Conservation (phyloP, 352 stramenopile species). For the Pythium aristosporum region DNA sequence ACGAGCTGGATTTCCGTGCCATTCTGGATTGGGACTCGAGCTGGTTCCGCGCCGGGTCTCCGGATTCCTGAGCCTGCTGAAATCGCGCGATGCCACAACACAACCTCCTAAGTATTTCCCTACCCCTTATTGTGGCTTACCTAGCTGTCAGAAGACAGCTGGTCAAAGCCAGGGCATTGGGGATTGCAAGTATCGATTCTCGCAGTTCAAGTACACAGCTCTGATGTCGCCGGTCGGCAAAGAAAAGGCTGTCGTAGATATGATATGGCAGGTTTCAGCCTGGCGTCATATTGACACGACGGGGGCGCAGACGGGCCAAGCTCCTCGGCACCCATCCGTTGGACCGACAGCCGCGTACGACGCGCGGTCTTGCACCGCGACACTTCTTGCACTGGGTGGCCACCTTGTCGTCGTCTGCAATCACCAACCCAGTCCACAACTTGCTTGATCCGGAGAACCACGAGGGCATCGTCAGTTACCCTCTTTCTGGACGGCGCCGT, state of each 20-base stretch:
- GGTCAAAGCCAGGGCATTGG: not conserved
- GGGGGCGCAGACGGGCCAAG: slow-evolving; percentile 9
- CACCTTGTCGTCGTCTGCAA: not conserved
- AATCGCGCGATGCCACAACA: slow-evolving; percentile 10
- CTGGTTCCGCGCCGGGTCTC: not conserved
- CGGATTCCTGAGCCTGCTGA: slow-evolving; percentile 6
- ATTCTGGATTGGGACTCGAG: not conserved
- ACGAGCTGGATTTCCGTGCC: not conserved
- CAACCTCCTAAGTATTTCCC: slow-evolving; percentile 9
- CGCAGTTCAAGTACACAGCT: not conserved
- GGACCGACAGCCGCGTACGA: slow-evolving; percentile 4
- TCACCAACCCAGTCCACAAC: not conserved
- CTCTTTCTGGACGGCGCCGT: not conserved
- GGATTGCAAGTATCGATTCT: not conserved
- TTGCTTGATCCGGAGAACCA: not conserved
- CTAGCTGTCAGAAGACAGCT: slow-evolving; percentile 9
- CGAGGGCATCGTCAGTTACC: not conserved
- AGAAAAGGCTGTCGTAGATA: not conserved
- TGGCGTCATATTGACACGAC: slow-evolving; percentile 9
- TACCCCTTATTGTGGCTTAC: not conserved
- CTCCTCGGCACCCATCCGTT: not conserved
- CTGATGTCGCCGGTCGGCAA: not conserved
- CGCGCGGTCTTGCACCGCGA: not conserved
- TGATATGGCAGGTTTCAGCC: not conserved
- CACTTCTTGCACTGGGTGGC: not conserved